Evolutionary conservation across 257 asterid species (phyloP).

Genomic region (Hygrophila difformis): DNA sequence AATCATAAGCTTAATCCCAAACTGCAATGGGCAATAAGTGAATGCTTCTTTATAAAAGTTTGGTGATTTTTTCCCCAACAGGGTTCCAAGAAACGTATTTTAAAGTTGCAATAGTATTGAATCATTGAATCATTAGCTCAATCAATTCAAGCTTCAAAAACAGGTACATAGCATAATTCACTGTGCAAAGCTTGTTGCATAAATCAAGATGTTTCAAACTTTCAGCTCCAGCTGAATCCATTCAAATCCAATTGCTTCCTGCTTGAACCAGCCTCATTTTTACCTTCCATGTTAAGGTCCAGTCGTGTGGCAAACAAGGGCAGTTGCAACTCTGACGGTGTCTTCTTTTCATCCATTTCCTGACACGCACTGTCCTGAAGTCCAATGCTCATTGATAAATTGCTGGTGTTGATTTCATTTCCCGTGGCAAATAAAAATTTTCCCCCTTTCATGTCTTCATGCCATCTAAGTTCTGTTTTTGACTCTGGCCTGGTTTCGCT

Average conservation of each 20-base stretch:
- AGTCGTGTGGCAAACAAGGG: constrained; percentile 40
- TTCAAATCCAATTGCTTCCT: constrained; percentile 68
- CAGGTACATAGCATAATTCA: too few relatives aligned
- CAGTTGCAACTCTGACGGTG: constrained; percentile 28
- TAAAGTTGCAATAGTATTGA: too few relatives aligned
- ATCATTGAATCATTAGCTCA: too few relatives aligned
- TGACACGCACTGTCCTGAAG: constrained; percentile 28
- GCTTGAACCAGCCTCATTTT: constrained; percentile 33
- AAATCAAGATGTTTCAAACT: too few relatives aligned
- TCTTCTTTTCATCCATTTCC: constrained; percentile 36
- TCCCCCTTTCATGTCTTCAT: constrained; percentile 35
- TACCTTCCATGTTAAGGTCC: constrained; percentile 60
- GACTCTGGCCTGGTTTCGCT: constrained; percentile 22
- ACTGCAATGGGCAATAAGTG: too few relatives aligned
- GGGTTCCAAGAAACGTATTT: too few relatives aligned
- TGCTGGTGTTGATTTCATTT: constrained; percentile 28
- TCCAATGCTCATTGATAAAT: constrained; percentile 68
- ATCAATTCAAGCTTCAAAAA: too few relatives aligned
- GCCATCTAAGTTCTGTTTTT: constrained; percentile 35
- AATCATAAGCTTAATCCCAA: too few relatives aligned
- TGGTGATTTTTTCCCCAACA: too few relatives aligned
- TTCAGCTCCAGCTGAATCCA: constrained; percentile 57
- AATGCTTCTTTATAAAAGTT: too few relatives aligned
- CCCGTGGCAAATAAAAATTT: constrained; percentile 19
- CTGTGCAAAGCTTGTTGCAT: too few relatives aligned